Conservation (phyloP, 2,329 filamentous ascomycete genomes). For the Fusarium sp. region DNA sequence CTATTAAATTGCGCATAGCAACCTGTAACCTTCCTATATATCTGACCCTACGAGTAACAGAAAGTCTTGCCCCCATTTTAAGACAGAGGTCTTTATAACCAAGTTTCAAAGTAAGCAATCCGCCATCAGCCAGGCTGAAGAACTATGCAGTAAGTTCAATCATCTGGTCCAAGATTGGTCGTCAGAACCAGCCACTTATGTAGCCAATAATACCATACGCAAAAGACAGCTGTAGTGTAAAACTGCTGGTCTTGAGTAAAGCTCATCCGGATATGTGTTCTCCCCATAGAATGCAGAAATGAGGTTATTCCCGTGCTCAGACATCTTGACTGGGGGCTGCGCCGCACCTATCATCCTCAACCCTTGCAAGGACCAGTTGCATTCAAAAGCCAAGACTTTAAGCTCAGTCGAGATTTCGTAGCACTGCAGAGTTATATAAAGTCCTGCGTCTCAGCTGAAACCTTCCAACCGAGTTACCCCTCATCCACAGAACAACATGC, state of each 20-base stretch:
- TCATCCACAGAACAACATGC: background rate
- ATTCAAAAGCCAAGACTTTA: background rate
- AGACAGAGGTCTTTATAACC: too few relatives aligned
- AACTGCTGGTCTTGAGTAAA: too few relatives aligned
- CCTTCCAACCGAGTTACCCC: background rate
- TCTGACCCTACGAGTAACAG: background rate
- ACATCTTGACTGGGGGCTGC: background rate
- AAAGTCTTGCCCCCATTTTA: rapidly evolving
- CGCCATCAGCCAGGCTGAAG: too few relatives aligned
- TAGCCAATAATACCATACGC: too few relatives aligned
- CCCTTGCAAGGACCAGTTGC: background rate
- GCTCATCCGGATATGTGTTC: too few relatives aligned
- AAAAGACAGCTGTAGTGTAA: rapidly evolving
- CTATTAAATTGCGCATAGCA: background rate
- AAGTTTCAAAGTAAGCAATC: too few relatives aligned
- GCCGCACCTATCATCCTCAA: background rate
- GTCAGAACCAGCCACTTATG: background rate
- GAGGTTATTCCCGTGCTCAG: background rate
- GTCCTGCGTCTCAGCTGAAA: background rate
- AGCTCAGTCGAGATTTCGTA: background rate
- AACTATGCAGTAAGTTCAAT: too few relatives aligned
- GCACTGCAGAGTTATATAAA: background rate
- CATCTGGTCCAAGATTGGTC: background rate
- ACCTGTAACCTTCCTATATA: background rate
- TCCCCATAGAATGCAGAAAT: too few relatives aligned